Evolutionary conservation across 2,329 filamentous ascomycete genomes (phyloP).

Genomic region (Phialophora expanda): DNA sequence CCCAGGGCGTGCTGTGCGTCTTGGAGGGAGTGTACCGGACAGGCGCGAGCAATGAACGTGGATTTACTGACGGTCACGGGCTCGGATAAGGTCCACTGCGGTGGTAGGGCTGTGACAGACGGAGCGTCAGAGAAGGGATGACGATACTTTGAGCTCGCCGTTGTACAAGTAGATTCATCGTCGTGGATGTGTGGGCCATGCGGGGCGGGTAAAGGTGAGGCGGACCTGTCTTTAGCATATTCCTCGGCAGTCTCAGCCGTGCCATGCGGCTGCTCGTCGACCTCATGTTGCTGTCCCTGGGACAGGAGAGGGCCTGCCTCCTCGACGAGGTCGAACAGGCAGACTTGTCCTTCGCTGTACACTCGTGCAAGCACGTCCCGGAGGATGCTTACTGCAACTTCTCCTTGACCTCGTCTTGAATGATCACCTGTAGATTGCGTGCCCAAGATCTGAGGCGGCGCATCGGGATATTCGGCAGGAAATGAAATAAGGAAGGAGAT

Average conservation of each 20-base stretch:
- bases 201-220: conserved; percentile 16
- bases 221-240: conserved; percentile 38
- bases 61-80: conserved; percentile 81
- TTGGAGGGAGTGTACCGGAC: conserved; percentile 66
- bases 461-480: conserved; percentile 73
- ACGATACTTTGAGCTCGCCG: not conserved
- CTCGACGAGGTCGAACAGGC: conserved; percentile 89
- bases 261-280: conserved; percentile 33
- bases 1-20: conserved; percentile 74
- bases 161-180: not conserved
- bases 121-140: conserved; percentile 11
- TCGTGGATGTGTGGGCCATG: not conserved
- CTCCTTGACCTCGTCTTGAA: conserved; percentile 71
- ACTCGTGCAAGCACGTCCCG: conserved; percentile 69
- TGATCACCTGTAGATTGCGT: conserved; percentile 76
- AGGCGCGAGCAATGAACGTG: conserved; percentile 75
- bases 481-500: conserved; percentile 68
- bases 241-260: conserved; percentile 26
- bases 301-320: conserved; percentile 56
- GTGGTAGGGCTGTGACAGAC: conserved; percentile 46
- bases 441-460: conserved; percentile 73
- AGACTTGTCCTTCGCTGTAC: conserved; percentile 76
- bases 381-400: conserved; percentile 71
- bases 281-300: conserved; percentile 59
- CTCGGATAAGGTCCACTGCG: conserved; percentile 75